Conservation (phyloP, 2,329 filamentous ascomycete genomes). For the Didymella segeticola region DNA sequence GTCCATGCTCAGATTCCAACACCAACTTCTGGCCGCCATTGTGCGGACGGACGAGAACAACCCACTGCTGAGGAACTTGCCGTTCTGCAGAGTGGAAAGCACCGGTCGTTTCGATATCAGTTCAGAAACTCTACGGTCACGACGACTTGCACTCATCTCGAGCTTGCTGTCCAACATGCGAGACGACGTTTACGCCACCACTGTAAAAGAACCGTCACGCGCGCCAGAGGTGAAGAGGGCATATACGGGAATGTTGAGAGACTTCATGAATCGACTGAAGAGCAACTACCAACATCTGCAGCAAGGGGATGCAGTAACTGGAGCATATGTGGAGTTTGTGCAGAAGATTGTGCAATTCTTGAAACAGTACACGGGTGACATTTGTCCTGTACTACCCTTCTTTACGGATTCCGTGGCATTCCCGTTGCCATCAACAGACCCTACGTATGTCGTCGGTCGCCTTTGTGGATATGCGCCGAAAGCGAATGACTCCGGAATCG, state of each 20-base stretch:
- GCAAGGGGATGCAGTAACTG: constrained; percentile 50
- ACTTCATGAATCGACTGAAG: constrained; percentile 68
- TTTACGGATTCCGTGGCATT: constrained; percentile 67
- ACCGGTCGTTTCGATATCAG: constrained; percentile 56
- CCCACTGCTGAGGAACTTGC: constrained; percentile 62
- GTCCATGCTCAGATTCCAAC: constrained; percentile 67
- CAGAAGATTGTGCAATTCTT: constrained; percentile 65
- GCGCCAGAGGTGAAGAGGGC: constrained; percentile 50
- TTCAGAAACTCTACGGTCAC: constrained; percentile 59
- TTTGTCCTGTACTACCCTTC: constrained; percentile 63
- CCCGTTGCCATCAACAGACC: constrained; percentile 65
- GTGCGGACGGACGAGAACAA: constrained; percentile 56
- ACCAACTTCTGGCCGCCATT: constrained; percentile 62
- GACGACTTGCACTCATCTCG: constrained; percentile 63
- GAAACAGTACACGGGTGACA: constrained; percentile 66
- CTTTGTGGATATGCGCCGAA: constrained; percentile 66
- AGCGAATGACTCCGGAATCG: constrained; percentile 55
- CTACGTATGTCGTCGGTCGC: constrained; percentile 67
- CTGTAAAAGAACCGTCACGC: constrained; percentile 36
- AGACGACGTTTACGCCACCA: constrained; percentile 51
- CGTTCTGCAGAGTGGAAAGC: constrained; percentile 56
- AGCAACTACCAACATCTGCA: constrained; percentile 63
- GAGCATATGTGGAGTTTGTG: constrained; percentile 67
- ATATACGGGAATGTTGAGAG: constrained; percentile 60
- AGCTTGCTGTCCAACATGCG: constrained; percentile 66